Percentiles rank a stretch among this genome's conserved stretches.
These are phyloP conservation scores for Cystofilobasidium capitatum DNA, from an alignment of 768 basidiomycete species.

Conservation along the genomic window DNA sequence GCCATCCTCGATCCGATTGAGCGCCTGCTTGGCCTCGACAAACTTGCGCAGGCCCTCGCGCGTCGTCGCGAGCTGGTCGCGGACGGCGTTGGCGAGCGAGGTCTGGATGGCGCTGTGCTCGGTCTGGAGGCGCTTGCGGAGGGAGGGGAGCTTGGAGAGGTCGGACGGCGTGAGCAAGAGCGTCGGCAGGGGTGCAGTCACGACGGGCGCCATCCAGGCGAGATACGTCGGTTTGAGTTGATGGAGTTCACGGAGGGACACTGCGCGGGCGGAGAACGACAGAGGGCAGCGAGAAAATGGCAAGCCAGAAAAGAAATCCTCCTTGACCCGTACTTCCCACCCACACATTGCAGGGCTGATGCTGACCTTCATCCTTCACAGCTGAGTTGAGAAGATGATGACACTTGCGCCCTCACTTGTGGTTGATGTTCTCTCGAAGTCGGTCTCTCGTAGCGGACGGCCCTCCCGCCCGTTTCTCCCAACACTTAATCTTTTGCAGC, in stretches of 20 bases:
- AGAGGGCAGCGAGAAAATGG: no score
- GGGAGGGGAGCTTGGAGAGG: constrained; percentile 74
- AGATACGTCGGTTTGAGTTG: not conserved
- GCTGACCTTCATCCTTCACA: no score
- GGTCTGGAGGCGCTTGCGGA: constrained; percentile 88
- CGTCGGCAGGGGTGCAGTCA: not conserved
- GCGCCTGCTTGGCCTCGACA: constrained; percentile 46
- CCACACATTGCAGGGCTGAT: no score
- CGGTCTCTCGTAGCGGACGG: no score
- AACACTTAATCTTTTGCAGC: no score
- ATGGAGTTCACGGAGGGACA: not conserved
- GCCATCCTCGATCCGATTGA: constrained; percentile 74
- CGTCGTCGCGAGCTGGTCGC: constrained; percentile 84
- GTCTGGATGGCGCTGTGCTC: constrained; percentile 91
- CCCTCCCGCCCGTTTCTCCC: no score
- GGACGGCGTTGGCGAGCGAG: constrained; percentile 78
- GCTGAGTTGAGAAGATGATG: no score
- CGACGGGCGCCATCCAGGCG: not conserved
- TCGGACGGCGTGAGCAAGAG: constrained; percentile 55
- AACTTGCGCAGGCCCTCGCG: constrained; percentile 55
- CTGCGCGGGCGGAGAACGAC: not conserved
- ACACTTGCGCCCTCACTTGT: no score
- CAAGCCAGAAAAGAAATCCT: no score
- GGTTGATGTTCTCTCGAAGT: no score
- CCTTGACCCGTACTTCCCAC: no score